Evolutionary conservation across 257 asterid species (phyloP), one percentile per base, ranked within the genome.

Genomic region (Paulownia fortunei): DNA sequence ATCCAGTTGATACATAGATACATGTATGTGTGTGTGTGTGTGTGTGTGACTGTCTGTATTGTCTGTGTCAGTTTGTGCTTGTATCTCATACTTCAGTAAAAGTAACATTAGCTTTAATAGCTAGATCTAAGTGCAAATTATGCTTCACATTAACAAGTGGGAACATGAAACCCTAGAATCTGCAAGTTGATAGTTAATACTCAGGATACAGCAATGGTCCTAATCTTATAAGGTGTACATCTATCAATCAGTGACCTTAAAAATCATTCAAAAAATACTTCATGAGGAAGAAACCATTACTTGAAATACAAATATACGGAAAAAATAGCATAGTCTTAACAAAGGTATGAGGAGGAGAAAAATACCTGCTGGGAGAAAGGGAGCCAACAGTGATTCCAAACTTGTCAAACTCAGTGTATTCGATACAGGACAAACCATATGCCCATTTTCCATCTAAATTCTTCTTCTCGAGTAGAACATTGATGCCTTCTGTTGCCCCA

Each of bases 401-500:
- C 86, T 92, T 93, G 82, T 96, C 92, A 56, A 96, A 96, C 86
- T 96, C 99, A 8, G 99, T 96, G 87, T 96, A 96, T 79, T 96
- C 99, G 15, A 96, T 91, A 74, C 98, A 96, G 68, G 99, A 92
- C 51, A 90, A 68, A 74, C 99, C 99, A 88, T 90, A 96, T 67
- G 90, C 83, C 99, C 99, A 96, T 70, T 90, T 89, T 71, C 97
- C 97, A 84, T 93, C 96, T 36, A 59, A 73, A 79, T 81, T 84
- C 86, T 82, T 92, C 87, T 90, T 95, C 93, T 96, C 97, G 55
- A 93, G 84, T 73, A 93, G 90, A 72, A 92, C 98, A 84, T 96
- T 96, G 87, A 96, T 88, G 81, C 99, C 99, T 86, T 96, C 99
- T 55, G 98, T 96, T 63, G 99, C 99, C 79, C 95, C 97, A 26